Conservation (phyloP, 2,329 filamentous ascomycete genomes). For the Trichoderma brevicompactum region DNA sequence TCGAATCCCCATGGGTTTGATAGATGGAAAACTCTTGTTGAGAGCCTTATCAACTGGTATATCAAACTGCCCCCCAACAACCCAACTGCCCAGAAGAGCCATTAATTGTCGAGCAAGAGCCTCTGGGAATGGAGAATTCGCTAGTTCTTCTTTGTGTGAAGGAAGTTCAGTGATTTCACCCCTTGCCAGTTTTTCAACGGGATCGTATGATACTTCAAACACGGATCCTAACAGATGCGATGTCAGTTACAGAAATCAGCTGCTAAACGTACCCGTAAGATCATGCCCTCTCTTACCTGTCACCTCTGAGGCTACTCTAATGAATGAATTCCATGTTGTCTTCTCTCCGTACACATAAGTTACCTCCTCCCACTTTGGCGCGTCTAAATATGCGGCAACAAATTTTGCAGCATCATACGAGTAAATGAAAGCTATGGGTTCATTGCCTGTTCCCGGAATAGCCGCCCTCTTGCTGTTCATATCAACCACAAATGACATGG, state of each 20-base stretch:
- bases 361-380: conserved; percentile 50
- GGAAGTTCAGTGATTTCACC: conserved; percentile 4
- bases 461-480: conserved; percentile 49
- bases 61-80: conserved; percentile 8
- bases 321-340: conserved; percentile 49
- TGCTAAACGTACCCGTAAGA: no score
- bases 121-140: conserved; percentile 13
- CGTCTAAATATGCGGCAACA: conserved; percentile 46
- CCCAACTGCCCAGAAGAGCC: conserved; percentile 6
- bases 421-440: conserved; percentile 51
- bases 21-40: conserved; percentile 5
- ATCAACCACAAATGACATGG: conserved; percentile 49
- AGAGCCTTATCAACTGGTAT: conserved; percentile 3
- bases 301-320: conserved; percentile 45
- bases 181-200: not conserved
- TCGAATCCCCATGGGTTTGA: conserved; percentile 5
- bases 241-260: not conserved
- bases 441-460: conserved; percentile 54
- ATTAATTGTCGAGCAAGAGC: conserved; percentile 9
- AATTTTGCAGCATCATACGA: conserved; percentile 53
- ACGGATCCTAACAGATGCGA: not conserved
- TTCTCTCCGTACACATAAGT: conserved; percentile 46
- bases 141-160: not conserved
- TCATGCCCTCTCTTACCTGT: not conserved
- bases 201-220: conserved; percentile 13